Evolutionary conservation across 305 asterid genomes (phyloP).

Genomic region (Plantago coronopus): DNA sequence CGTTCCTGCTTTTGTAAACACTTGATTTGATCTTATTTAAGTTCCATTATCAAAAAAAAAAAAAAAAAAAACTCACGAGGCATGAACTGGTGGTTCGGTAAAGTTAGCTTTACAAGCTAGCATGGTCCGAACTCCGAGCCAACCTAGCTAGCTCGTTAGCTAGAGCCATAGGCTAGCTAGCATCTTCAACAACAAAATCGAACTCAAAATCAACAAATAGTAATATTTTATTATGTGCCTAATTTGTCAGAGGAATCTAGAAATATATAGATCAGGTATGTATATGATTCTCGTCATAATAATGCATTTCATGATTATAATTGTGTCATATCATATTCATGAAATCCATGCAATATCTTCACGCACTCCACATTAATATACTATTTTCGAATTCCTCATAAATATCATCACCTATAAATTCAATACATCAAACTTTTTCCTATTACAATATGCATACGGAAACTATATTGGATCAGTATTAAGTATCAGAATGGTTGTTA

Average conservation of each 20-base stretch:
- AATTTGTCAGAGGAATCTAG: background rate
- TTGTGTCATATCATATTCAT: conserved; percentile 1
- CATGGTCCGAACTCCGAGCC: conserved; percentile 25
- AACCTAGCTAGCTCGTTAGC: conserved; percentile 11
- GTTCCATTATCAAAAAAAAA: too few species aligned
- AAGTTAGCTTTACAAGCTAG: conserved; percentile 19
- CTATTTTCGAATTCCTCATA: background rate
- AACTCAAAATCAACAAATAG: conserved; percentile 3
- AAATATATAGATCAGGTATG: background rate
- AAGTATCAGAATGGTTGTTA: too few species aligned
- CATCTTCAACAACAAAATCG: conserved; percentile 2
- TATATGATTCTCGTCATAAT: conserved; percentile 6
- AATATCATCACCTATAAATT: too few species aligned
- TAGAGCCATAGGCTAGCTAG: conserved; percentile 24
- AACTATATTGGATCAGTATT: too few species aligned
- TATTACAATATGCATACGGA: too few species aligned
- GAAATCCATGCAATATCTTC: background rate
- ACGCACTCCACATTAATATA: background rate
- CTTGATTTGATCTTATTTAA: too few species aligned
- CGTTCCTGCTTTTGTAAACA: too few species aligned
- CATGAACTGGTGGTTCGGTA: conserved; percentile 12
- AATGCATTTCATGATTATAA: background rate
- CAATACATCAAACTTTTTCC: too few species aligned
- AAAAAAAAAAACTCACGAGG: background rate
- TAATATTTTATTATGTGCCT: background rate